Evolutionary conservation across 1,139 yeast species (phyloP), one percentile per base, ranked within the genome.

Genomic region (Debaryomyces coudertii): DNA sequence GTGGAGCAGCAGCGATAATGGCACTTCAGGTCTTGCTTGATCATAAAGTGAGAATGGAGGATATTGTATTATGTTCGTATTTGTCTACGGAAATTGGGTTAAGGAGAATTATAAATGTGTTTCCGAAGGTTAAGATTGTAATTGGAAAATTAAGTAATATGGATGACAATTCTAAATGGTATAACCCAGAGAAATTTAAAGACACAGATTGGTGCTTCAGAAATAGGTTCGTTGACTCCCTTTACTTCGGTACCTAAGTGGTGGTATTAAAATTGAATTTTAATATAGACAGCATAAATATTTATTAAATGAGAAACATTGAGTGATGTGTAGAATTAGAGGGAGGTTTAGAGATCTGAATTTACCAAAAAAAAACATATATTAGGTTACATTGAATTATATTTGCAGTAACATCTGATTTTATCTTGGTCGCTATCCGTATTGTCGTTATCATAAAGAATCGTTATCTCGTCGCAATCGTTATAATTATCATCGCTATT

Each of bases 1-100:
- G 96, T 38, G 99, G 98, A 2, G 96, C 97, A 0, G 96, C 96
- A 0, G 85, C 92, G 2, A 87, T 90, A 42, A 93, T 93, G 98
- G 96, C 97, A 0, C 81, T 90, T 39, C 95, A 90, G 56, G 92
- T 93, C 4, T 70, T 93, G 47, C 56, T 87, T 14, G 98, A 93
- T 61, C 96, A 92, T 61, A 86, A 85, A 14, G 85, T 88, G n/a
- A 57, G 63, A 5, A 77, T 80, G 44, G 69, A 76, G 36, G 79
- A 87, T 53, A 87, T 93, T 36, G 76, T 85, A 2, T 73, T 90
- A 44, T 82, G 92, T 27, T 71, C 85, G 12, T 88, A 87, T 59
- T 65, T 87, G 48, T 88, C 90, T n/a, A 83, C 96, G 0, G 95
- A 87, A 55, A 73, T 83, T 33, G 97, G 96, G 0, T 66, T 90